Conservation (phyloP, 2,329 filamentous ascomycete species). For the Triangularia verruculosa region DNA sequence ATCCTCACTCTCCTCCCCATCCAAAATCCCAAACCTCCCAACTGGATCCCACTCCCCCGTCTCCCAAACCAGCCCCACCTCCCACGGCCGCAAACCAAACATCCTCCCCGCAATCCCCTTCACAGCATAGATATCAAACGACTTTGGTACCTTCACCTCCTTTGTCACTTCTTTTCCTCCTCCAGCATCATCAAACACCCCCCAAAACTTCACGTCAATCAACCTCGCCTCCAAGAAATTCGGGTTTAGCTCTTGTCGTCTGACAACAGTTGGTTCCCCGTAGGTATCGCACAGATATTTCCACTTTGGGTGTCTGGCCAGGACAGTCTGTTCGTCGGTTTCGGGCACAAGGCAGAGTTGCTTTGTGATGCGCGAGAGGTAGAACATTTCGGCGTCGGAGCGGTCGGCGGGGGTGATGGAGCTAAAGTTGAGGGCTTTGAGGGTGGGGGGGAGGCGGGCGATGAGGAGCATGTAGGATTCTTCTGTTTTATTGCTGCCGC, state of each 20-base stretch:
- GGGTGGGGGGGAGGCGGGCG: slow-evolving; percentile 61
- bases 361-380: slow-evolving; percentile 77
- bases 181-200: slow-evolving; percentile 20
- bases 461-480: slow-evolving; percentile 88
- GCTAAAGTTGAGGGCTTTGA: slow-evolving; percentile 72
- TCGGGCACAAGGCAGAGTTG: slow-evolving; percentile 64
- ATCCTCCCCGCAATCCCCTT: slow-evolving; percentile 72
- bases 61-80: slow-evolving; percentile 74
- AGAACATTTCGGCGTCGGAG: slow-evolving; percentile 88
- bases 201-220: slow-evolving; percentile 58
- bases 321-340: slow-evolving; percentile 52
- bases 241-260: slow-evolving; percentile 62
- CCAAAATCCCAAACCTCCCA: slow-evolving; percentile 57
- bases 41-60: slow-evolving; percentile 88
- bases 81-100: slow-evolving; percentile 64
- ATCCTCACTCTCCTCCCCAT: slow-evolving; percentile 51
- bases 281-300: slow-evolving; percentile 70
- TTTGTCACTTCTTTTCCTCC: slow-evolving; percentile 18
- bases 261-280: slow-evolving; percentile 64
- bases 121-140: slow-evolving; percentile 76
- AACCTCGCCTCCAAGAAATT: slow-evolving; percentile 80
- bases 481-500: slow-evolving; percentile 54
- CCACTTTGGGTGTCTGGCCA: slow-evolving; percentile 68
- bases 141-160: slow-evolving; percentile 62
- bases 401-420: slow-evolving; percentile 70